Evolutionary conservation across 2,329 filamentous ascomycete genomes (phyloP), one percentile per base, ranked within the genome.

Genomic region (Epichloe hybrida): DNA sequence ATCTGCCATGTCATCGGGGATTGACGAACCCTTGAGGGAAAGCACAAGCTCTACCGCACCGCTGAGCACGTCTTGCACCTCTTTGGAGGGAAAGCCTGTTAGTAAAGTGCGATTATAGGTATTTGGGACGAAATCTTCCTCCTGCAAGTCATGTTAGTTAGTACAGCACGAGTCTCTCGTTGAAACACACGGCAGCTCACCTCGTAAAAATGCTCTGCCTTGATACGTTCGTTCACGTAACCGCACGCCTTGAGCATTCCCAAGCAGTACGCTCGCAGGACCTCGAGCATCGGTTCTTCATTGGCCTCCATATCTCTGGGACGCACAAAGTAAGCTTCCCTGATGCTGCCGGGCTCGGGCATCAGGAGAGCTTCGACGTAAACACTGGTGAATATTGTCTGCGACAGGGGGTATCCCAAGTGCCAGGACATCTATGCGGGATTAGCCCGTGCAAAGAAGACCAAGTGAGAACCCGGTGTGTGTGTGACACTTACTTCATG

Each of bases 111-210:
- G 80, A 57, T 89, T 85, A 63, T 93, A 97, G 0, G 90, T 86
- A 64, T 95, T 89, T 6, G 88, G 90, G 20, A 94, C 88, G 63
- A 98, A 96, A 62, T 98, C 93, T 67, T 98, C 93, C 68, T 98
- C 93, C 83, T 91, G 31, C 44, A 50, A 37, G 6, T 31, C 27
- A 31, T 31, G 27, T 31, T 17, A 6, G 17, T 51, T 23, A 31
- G 44, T 36, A n/a, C 7, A 31, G n/a, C 7, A 31, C 8, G 20
- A n/a, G 6, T 27, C 8, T n/a, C 17, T 21, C 17, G 17, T 17
- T 15, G 23, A 17, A 9, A 15, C 4, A 11, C 20, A 17, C 23
- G n/a, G 15, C 27, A 35, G 11, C 55, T 50, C 65, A 86, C 86
- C 76, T 98, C 93, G 59, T 91, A 97, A 63, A 84, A 96, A 58